These are phyloP conservation scores for Aristolochia californica DNA, from an alignment of 164 flowering plant species.

Conservation along the genomic window DNA sequence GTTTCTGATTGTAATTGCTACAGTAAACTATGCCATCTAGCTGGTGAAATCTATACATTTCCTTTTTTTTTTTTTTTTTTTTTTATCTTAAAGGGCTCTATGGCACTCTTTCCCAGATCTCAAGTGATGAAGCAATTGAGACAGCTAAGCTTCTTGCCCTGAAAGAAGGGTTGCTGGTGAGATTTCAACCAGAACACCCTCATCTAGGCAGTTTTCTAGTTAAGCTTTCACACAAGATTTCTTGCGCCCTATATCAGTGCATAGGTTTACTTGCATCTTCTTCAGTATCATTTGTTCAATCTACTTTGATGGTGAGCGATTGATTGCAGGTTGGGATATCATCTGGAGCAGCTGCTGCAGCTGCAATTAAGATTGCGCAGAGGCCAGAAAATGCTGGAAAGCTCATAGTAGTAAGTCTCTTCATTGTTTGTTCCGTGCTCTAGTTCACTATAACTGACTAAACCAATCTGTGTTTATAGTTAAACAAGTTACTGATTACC, in stretches of 20 bases:
- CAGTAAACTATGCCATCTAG: too few species aligned
- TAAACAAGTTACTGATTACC: neutral
- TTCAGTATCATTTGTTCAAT: neutral
- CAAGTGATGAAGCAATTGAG: slow-evolving; percentile 31
- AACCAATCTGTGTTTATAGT: too few species aligned
- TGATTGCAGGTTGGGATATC: slow-evolving; percentile 19
- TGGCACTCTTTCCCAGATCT: slow-evolving; percentile 8
- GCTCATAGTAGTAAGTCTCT: slow-evolving; percentile 49
- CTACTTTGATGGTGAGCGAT: neutral
- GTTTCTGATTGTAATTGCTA: too few species aligned
- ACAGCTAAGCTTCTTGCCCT: slow-evolving; percentile 14
- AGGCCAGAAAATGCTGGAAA: slow-evolving; percentile 76
- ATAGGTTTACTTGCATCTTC: neutral
- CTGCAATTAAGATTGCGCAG: slow-evolving; percentile 17
- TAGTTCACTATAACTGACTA: neutral
- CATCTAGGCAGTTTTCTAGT: neutral
- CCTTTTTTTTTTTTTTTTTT: neutral
- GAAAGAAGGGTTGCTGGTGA: slow-evolving; percentile 28
- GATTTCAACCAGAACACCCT: neutral
- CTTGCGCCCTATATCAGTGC: neutral
- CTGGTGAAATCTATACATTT: neutral
- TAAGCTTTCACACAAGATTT: neutral
- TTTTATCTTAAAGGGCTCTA: neutral
- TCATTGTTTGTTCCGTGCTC: neutral
- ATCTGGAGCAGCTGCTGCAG: slow-evolving; percentile 21